Percentiles rank a stretch among this genome's conserved stretches.
Evolutionary conservation across 176 grass and related monocot species (phyloP).

Genomic region (bread wheat (Triticum aestivum)): DNA sequence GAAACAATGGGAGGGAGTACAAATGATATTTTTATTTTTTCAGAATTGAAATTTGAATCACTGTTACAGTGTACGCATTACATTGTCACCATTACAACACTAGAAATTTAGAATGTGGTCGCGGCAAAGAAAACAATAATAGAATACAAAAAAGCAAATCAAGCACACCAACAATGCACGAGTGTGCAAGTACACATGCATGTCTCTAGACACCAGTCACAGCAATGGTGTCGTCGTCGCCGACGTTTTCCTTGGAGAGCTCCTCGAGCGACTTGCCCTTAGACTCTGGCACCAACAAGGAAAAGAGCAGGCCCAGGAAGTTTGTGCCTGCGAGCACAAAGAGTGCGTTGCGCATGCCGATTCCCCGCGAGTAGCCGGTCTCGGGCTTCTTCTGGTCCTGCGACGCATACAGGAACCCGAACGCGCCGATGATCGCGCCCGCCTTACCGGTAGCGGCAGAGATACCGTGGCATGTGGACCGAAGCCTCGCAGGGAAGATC

Average conservation of each 20-base stretch:
- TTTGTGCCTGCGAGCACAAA: slow-evolving; percentile 61
- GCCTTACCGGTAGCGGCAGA: slow-evolving; percentile 43
- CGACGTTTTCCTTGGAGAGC: slow-evolving; percentile 50
- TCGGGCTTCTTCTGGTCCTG: slow-evolving; percentile 43
- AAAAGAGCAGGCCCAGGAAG: slow-evolving; percentile 50
- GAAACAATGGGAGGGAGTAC: too few relatives aligned
- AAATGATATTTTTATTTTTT: too few relatives aligned
- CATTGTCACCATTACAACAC: too few relatives aligned
- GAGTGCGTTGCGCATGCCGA: slow-evolving; percentile 65
- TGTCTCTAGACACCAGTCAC: too few relatives aligned
- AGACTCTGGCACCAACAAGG: slow-evolving; percentile 57
- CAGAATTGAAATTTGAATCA: too few relatives aligned
- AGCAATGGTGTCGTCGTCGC: background rate
- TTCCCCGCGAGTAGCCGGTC: slow-evolving; percentile 38
- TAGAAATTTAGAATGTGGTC: too few relatives aligned
- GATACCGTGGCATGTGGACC: slow-evolving; percentile 60
- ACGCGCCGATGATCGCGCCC: slow-evolving; percentile 46
- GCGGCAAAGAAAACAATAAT: too few relatives aligned
- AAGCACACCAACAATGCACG: too few relatives aligned
- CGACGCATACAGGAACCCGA: slow-evolving; percentile 50
- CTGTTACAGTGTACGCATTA: too few relatives aligned
- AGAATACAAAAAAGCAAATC: too few relatives aligned
- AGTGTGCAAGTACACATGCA: too few relatives aligned
- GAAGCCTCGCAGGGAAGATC: slow-evolving; percentile 50
- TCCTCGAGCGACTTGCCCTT: slow-evolving; percentile 69